These are phyloP conservation scores for Candida vaughaniae DNA, from an alignment of 805 yeast genomes.

Conservation along the genomic window DNA sequence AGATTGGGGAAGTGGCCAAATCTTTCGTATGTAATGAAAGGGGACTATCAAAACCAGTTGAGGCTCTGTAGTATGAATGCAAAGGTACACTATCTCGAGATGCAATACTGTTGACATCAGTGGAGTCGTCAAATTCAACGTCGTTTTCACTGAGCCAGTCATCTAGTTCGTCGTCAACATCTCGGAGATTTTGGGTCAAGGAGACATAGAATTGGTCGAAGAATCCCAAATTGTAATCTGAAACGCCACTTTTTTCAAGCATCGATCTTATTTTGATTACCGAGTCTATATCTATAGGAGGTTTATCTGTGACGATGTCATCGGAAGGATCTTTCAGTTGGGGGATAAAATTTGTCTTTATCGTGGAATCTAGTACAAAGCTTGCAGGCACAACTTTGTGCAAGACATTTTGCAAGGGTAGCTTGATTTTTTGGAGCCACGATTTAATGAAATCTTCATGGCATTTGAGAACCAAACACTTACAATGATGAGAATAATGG, in stretches of 20 bases:
- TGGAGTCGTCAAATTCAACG: background rate
- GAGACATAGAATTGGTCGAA: slow-evolving; percentile 10
- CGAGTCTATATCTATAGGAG: background rate
- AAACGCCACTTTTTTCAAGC: background rate
- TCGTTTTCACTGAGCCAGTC: slow-evolving; percentile 1
- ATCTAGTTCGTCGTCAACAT: slow-evolving; percentile 2
- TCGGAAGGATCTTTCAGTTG: background rate
- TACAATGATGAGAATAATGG: background rate
- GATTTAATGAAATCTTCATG: slow-evolving; percentile 5
- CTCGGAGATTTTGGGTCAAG: slow-evolving; percentile 4
- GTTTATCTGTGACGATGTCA: background rate
- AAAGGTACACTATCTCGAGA: background rate
- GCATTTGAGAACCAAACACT: background rate
- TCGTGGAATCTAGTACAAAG: slow-evolving; percentile 3
- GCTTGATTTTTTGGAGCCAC: slow-evolving; percentile 2
- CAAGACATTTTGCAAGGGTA: background rate
- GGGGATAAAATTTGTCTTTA: slow-evolving; percentile 4
- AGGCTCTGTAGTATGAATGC: too few species aligned
- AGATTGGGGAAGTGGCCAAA: background rate
- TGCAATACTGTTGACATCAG: background rate
- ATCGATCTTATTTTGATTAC: background rate
- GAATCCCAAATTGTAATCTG: background rate
- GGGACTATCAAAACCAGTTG: too few species aligned
- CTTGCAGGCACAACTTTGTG: background rate
- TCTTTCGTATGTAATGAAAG: background rate